A percentile compares a stretch with the other conserved stretches of the same genome.
Evolutionary conservation across 805 yeast genomes (phyloP).

Genomic region (Nakazawaea pomicola): DNA sequence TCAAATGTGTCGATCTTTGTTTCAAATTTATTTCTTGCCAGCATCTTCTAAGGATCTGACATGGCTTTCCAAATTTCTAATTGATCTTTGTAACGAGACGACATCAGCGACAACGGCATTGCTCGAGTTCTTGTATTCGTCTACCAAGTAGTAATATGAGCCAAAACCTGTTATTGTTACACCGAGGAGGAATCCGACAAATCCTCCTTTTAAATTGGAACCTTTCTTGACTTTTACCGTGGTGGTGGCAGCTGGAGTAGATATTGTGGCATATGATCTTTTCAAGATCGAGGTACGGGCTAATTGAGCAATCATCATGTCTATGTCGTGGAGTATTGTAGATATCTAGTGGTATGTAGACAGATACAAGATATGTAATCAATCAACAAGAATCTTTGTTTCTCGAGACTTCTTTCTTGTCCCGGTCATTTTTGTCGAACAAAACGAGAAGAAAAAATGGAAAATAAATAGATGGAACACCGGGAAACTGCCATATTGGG

Average conservation of each 20-base stretch:
- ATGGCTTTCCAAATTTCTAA: constrained; percentile 62
- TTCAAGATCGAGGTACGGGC: not conserved
- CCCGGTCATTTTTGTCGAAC: no score
- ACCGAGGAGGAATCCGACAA: constrained; percentile 77
- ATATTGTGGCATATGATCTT: constrained; percentile 3
- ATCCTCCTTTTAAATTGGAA: constrained; percentile 33
- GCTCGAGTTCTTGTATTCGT: constrained; percentile 71
- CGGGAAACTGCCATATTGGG: no score
- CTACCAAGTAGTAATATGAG: constrained; percentile 73
- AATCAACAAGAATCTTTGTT: no score
- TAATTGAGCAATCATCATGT: constrained; percentile 9
- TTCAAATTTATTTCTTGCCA: constrained; percentile 25
- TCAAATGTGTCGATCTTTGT: not conserved
- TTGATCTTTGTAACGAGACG: constrained; percentile 61
- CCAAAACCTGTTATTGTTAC: constrained; percentile 69
- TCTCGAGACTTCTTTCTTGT: no score
- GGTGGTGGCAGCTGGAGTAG: constrained; percentile 1
- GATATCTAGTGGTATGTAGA: not conserved
- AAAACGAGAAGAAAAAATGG: no score
- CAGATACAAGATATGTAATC: not conserved
- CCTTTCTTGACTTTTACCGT: constrained; percentile 17
- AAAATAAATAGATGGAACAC: no score
- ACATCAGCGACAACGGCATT: constrained; percentile 73
- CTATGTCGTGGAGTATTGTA: not conserved
- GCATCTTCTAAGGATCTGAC: constrained; percentile 55